Base-by-base conservation (phyloP, 345 rosid species). In the Ceriops tagal region DNA sequence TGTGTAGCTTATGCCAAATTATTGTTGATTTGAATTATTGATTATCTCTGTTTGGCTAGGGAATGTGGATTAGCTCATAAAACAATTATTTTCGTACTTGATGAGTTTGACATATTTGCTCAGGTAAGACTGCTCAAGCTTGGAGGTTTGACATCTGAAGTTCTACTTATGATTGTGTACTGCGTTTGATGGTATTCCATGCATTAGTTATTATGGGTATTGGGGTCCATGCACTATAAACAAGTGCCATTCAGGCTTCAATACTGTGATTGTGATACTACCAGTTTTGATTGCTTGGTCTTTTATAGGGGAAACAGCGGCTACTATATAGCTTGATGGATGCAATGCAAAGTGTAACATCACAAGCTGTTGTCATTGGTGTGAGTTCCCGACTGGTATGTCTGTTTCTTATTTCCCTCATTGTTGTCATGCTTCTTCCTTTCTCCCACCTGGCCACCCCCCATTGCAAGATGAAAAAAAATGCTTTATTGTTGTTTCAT, bases 21-120 rank as follows among this genome's bases (percentile, higher is more conserved):
- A 35, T 68, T 69, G 47, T 39, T 53, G 22, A 24, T 43, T 35
- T 56, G 61, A 72, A 56, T 35, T 34, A 58, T 55, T 62, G 68
- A 28, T 67, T 16, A 22, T 79, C 53, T 67, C 66, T 74, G 73
- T 61, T 64, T 81, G 16, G 52, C 63, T 87, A 95, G 99, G 88
- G 96, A 92, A 79, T 95, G 97, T 80, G 97, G 97, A 74, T 78
- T 92, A 70, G 93, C 97, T 8, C 97, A 95, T 82, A 95, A 88
- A 79, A 95, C 99, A 26, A 78, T 92, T 37, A 83, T 87, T 68
- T 95, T 95, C 78, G 85, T 81, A 72, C 90, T 95, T 73, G 88
- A 89, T 75, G 97, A 95, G 76, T 95, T 95, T 79, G 97, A 95
- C 78, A 82, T 80, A 79, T 93, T 93, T 82, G 90, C 93, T 68